Evolutionary conservation across 179 eudicot species (phyloP), one percentile per base, ranked within the genome.

Genomic region (Pouteria campechiana): DNA sequence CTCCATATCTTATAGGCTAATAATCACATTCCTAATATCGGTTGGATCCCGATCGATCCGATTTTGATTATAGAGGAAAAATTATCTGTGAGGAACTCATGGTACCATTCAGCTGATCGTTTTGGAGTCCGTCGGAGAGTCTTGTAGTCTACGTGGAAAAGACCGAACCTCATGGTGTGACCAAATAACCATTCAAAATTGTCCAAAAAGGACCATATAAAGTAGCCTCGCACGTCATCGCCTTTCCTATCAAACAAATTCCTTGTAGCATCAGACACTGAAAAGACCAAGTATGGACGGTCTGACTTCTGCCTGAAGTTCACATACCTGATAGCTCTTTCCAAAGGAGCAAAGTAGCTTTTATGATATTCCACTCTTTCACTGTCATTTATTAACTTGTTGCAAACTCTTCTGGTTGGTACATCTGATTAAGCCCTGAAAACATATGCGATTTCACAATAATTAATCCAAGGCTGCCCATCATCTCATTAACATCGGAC

Each of bases 291-390:
- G n/a, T n/a, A n/a, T n/a, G n/a, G n/a, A n/a, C n/a, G n/a, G n/a
- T n/a, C n/a, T n/a, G n/a, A n/a, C n/a, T n/a, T n/a, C n/a, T n/a
- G n/a, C n/a, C n/a, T n/a, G n/a, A n/a, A n/a, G n/a, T n/a, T n/a
- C n/a, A n/a, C n/a, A n/a, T n/a, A 74, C 85, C 82, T 75, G 44
- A 81, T 76, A 14, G 95, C 76, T 18, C 25, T 62, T 13, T 66
- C 70, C 53, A 89, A 58, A 38, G 65, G 60, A 19, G 77, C 61
- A 5, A 89, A 79, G 60, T 89, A 67, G 12, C 74, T 25, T 36
- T 70, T 46, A 46, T 68, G 75, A 50, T 21, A 89, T n/a, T 68
- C 44, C 23, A 89, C 53, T 35, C 95, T 69, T 46, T 70, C 61
- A 42, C 44, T 41, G 41, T 89, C 95, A 1, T 67, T 30, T 46